These are phyloP conservation scores for Phytopythium litorale DNA, from an alignment of 352 stramenopile species.

Conservation along the genomic window DNA sequence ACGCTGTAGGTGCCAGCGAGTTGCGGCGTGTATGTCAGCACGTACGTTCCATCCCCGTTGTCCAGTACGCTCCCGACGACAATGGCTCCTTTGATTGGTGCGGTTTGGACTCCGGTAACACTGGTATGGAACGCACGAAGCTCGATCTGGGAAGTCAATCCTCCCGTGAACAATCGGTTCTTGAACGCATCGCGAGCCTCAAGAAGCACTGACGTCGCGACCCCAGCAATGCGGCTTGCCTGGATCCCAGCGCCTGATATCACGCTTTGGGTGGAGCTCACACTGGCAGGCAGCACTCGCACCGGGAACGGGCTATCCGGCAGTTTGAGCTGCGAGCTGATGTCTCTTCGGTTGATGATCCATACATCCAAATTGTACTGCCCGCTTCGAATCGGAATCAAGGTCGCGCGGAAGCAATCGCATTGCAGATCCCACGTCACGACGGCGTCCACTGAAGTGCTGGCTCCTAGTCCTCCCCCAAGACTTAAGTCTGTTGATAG, in stretches of 20 bases:
- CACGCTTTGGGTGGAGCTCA: constrained; percentile 37
- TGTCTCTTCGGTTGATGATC: constrained; percentile 21
- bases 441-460: constrained; percentile 29
- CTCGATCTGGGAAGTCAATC: constrained; percentile 12
- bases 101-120: not conserved
- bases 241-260: constrained; percentile 45
- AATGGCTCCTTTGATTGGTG: constrained; percentile 12
- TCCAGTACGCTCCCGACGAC: constrained; percentile 30
- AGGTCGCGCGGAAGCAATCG: constrained; percentile 22
- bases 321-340: constrained; percentile 16
- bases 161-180: constrained; percentile 51
- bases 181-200: constrained; percentile 48
- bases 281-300: constrained; percentile 28
- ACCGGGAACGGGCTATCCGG: constrained; percentile 41
- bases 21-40: constrained; percentile 38
- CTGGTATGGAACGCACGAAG: constrained; percentile 38
- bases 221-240: constrained; percentile 37
- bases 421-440: constrained; percentile 19
- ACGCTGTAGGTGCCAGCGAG: constrained; percentile 42
- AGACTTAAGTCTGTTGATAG: constrained; percentile 42
- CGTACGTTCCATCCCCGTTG: constrained; percentile 49
- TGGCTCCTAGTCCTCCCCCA: constrained; percentile 31
- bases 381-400: constrained; percentile 37
- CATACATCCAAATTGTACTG: constrained; percentile 48
- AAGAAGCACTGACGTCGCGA: constrained; percentile 32